Evolutionary conservation across 2,329 filamentous ascomycete species (phyloP).

Genomic region (Knufia fluminis): DNA sequence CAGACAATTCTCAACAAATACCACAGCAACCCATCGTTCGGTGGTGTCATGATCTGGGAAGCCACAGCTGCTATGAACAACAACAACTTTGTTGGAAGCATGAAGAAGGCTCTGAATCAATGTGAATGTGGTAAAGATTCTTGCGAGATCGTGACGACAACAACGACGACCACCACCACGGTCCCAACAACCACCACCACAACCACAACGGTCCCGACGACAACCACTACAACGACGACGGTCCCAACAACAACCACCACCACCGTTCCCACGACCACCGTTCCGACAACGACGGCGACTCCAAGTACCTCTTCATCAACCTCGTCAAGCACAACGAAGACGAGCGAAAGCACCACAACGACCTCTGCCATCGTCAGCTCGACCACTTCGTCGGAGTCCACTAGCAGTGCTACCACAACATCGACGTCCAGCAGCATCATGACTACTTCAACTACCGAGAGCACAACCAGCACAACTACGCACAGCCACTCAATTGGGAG

Average conservation of each 20-base stretch:
- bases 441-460: slow-evolving; percentile 1
- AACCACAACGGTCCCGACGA: slow-evolving; percentile 8
- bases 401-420: not conserved
- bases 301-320: slow-evolving; percentile 10
- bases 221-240: slow-evolving; percentile 1
- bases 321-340: not conserved
- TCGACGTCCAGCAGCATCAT: slow-evolving; percentile 9
- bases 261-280: slow-evolving; percentile 10
- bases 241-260: slow-evolving; percentile 3
- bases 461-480: slow-evolving; percentile 2
- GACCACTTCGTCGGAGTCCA: slow-evolving; percentile 8
- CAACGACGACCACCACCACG: slow-evolving; percentile 13
- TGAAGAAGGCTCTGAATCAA: slow-evolving; percentile 29
- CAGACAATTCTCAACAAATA: slow-evolving; percentile 37
- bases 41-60: slow-evolving; percentile 54
- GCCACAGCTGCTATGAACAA: slow-evolving; percentile 38
- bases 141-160: slow-evolving; percentile 12
- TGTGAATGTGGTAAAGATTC: not conserved
- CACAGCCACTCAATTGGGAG: too few species aligned
- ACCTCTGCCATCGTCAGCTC: too few species aligned
- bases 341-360: not conserved
- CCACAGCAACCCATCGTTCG: slow-evolving; percentile 38
- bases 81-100: slow-evolving; percentile 37
- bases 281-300: slow-evolving; percentile 5
- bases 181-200: slow-evolving; percentile 11